Evolutionary conservation across 495 filamentous ascomycete genomes (phyloP), one percentile per base, ranked within the genome.

Genomic region (Bathelium albidoporum): DNA sequence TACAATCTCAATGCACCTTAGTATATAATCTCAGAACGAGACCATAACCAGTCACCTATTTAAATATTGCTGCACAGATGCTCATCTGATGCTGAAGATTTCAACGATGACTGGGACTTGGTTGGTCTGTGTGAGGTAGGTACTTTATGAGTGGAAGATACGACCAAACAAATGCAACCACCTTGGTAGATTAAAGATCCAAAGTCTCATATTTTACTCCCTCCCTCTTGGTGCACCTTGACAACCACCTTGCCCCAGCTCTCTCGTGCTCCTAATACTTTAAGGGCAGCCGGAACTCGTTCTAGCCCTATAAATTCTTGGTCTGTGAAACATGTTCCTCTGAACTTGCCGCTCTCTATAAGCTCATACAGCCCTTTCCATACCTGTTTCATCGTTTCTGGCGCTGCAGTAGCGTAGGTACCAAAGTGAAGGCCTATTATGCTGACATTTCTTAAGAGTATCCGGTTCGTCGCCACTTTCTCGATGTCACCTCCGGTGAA

Each of bases 221-320:
- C 78, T 3, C 79, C 77, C 32, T 84, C 80, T 63, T 91, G 87
- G n/a, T 87, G 84, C 29, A 97, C 80, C 74, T 89, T 88, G 2
- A 97, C 88, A 1, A 97, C 90, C 1, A 97, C 93, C 81, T 97
- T 97, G 0, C 93, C 93, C 93, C 93, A 97, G 0, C 90, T 96
- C 68, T 87, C 90, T 53, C 93, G 78, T 18, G 82, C 81, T 0
- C 89, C 92, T 43, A 97, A 76, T 18, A 87, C 86, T 71, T 86
- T 77, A 69, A 97, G 74, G 0, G 93, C 93, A 61, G 82, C 81
- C 0, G 87, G 85, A 22, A 97, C 83, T 62, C 80, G 84, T 72
- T 95, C 90, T 62, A 97, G 73, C 0, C 93, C 91, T 31, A 88
- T 82, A 74, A 89, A 96, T 65, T 85, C 85, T 77, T 84, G 80